These are phyloP conservation scores for Chaetomium fimeti DNA, from an alignment of 495 filamentous ascomycete genomes.

Conservation along the genomic window DNA sequence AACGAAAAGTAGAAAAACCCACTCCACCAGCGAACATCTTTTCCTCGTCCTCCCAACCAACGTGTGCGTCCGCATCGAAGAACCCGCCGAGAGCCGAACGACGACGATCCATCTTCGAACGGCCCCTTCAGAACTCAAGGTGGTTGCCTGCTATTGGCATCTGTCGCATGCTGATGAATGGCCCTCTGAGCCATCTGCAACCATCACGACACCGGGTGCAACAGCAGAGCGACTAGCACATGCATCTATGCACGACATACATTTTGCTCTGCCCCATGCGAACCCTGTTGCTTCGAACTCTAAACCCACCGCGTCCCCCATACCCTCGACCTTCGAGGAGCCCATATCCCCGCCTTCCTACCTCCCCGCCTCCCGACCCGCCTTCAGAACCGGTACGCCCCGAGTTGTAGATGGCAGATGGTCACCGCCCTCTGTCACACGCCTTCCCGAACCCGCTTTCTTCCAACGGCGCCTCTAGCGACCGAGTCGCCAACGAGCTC, in stretches of 20 bases:
- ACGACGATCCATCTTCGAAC: not conserved
- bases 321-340: constrained; percentile 15
- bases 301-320: constrained; percentile 19
- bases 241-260: constrained; percentile 39
- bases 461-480: constrained; percentile 31
- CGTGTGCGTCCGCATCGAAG: not conserved
- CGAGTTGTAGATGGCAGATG: constrained; percentile 74
- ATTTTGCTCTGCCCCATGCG: constrained; percentile 35
- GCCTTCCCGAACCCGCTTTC: constrained; percentile 39
- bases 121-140: not conserved
- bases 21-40: constrained; percentile 22
- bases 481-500: constrained; percentile 30
- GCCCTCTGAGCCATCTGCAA: constrained; percentile 28
- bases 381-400: constrained; percentile 14
- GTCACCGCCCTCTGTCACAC: constrained; percentile 70
- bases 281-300: constrained; percentile 27
- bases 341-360: constrained; percentile 7
- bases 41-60: constrained; percentile 5
- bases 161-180: constrained; percentile 28
- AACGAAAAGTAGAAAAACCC: constrained; percentile 22
- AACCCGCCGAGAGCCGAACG: constrained; percentile 10
- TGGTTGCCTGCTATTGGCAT: not conserved
- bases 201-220: constrained; percentile 15
- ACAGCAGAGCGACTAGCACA: constrained; percentile 27
- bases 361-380: not conserved